Percentiles rank a stretch among this genome's conserved stretches.
Conservation (phyloP, 2,329 filamentous ascomycete genomes). For the Mariannaea elegans region DNA sequence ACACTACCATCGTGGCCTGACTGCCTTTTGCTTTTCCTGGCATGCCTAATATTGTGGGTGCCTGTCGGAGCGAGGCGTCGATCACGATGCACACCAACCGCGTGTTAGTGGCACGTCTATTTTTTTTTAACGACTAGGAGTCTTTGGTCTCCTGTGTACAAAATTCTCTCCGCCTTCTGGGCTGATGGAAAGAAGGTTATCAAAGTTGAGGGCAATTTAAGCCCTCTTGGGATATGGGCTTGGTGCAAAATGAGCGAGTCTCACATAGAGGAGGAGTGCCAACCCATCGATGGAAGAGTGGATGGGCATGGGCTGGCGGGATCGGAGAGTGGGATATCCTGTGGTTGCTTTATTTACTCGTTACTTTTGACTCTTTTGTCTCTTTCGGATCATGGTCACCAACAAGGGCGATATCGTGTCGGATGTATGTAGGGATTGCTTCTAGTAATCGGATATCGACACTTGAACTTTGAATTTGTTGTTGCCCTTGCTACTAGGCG, state of each 20-base stretch:
- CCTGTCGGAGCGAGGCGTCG: conserved; percentile 18
- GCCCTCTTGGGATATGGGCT: conserved; percentile 34
- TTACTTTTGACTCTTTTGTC: conserved; percentile 38
- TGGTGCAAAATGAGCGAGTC: conserved; percentile 30
- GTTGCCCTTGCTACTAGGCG: not conserved
- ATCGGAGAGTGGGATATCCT: conserved; percentile 35
- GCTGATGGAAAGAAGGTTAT: conserved; percentile 21
- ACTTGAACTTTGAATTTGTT: conserved; percentile 27
- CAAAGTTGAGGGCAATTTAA: conserved; percentile 32
- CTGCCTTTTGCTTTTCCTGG: conserved; percentile 16
- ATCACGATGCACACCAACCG: conserved; percentile 25
- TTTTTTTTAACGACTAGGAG: conserved; percentile 37
- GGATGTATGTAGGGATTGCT: conserved; percentile 44
- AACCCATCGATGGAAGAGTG: conserved; percentile 20
- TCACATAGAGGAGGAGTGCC: conserved; percentile 27
- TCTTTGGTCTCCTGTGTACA: conserved; percentile 38
- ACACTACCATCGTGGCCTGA: conserved; percentile 23
- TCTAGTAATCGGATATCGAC: conserved; percentile 42
- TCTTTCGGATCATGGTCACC: conserved; percentile 32
- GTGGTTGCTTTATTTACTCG: conserved; percentile 44
- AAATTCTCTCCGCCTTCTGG: conserved; percentile 21
- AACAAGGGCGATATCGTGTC: conserved; percentile 30
- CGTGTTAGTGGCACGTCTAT: conserved; percentile 34
- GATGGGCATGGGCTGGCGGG: conserved; percentile 28
- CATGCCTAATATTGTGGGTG: conserved; percentile 4